Percentiles rank a stretch among this genome's conserved stretches.
Evolutionary conservation across 2,329 filamentous ascomycete species (phyloP).

Genomic region (Aspergillus jensenii): DNA sequence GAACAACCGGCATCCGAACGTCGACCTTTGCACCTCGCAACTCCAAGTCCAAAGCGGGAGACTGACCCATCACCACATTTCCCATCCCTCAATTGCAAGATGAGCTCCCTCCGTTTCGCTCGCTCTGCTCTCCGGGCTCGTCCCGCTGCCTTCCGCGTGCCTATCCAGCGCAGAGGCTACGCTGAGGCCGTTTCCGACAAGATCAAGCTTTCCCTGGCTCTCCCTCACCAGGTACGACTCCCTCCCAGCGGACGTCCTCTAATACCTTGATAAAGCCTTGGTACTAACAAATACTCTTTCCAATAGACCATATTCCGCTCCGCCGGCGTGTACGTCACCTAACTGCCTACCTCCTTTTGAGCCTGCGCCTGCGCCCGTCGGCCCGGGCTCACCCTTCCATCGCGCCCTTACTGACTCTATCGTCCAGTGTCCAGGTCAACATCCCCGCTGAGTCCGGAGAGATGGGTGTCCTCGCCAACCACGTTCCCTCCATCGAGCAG

Average conservation of each 20-base stretch:
- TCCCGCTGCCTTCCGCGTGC: constrained; percentile 72
- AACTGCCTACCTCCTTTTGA: not conserved
- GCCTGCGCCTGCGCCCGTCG: constrained; percentile 11
- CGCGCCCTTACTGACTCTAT: constrained; percentile 50
- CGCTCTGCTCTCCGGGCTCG: constrained; percentile 83
- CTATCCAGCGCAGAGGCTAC: constrained; percentile 84
- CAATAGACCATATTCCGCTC: constrained; percentile 68
- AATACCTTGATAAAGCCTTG: not conserved
- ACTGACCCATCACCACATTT: constrained; percentile 33
- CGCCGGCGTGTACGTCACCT: constrained; percentile 63
- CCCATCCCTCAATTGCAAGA: constrained; percentile 47
- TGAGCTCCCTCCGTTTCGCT: constrained; percentile 94
- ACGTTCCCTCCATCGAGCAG: constrained; percentile 98
- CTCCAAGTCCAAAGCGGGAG: constrained; percentile 30
- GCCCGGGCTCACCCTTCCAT: constrained; percentile 15
- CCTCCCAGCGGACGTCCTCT: constrained; percentile 15
- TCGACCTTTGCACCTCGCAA: constrained; percentile 40
- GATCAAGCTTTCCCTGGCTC: constrained; percentile 97
- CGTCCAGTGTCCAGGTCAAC: constrained; percentile 89
- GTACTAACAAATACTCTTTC: constrained; percentile 24
- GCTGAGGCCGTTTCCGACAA: constrained; percentile 85
- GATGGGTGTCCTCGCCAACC: constrained; percentile 99
- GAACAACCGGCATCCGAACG: constrained; percentile 40
- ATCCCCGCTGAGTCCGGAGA: constrained; percentile 96
- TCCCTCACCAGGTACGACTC: constrained; percentile 91